A percentile compares a stretch with the other conserved stretches of the same genome.
Conservation (phyloP, 1,139 yeast genomes). For the Lodderomyces oxycetoniae region DNA sequence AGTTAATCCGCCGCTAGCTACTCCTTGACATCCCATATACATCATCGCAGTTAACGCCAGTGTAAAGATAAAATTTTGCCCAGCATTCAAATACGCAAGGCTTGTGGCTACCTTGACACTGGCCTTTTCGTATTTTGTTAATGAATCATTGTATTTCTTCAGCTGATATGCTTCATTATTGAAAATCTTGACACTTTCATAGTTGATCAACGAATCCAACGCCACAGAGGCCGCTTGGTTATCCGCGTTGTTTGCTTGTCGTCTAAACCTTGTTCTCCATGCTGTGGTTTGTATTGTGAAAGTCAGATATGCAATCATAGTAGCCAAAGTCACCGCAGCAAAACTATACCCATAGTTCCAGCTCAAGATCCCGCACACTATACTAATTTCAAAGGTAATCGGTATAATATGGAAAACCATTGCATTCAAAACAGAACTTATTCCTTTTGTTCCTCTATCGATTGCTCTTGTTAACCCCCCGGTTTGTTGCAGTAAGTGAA, state of each 20-base stretch:
- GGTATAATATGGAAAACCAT: constrained; percentile 97
- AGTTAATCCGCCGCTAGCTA: constrained; percentile 71
- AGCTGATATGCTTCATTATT: constrained; percentile 83
- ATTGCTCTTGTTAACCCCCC: constrained; percentile 96
- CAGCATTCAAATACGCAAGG: constrained; percentile 81
- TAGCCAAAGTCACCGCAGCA: constrained; percentile 82
- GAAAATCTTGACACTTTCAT: constrained; percentile 91
- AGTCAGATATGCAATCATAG: constrained; percentile 81
- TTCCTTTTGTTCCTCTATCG: constrained; percentile 97
- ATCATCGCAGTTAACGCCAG: constrained; percentile 92
- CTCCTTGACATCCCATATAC: constrained; percentile 98
- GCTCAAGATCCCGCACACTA: constrained; percentile 90
- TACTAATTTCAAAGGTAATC: constrained; percentile 81
- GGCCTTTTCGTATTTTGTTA: constrained; percentile 72
- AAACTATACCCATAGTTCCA: constrained; percentile 86
- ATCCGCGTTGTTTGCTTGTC: constrained; percentile 91
- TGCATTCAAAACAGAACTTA: constrained; percentile 85
- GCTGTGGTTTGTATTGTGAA: constrained; percentile 92
- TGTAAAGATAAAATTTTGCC: constrained; percentile 89
- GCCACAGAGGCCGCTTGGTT: constrained; percentile 94
- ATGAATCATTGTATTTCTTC: constrained; percentile 72
- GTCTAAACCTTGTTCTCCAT: constrained; percentile 91
- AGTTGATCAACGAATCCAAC: constrained; percentile 86
- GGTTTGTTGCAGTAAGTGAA: constrained; percentile 87
- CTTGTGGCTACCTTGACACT: constrained; percentile 90